Evolutionary conservation across 106 monocot species (phyloP), one percentile per base, ranked within the genome.

Genomic region (Alisma plantagoaquatica): DNA sequence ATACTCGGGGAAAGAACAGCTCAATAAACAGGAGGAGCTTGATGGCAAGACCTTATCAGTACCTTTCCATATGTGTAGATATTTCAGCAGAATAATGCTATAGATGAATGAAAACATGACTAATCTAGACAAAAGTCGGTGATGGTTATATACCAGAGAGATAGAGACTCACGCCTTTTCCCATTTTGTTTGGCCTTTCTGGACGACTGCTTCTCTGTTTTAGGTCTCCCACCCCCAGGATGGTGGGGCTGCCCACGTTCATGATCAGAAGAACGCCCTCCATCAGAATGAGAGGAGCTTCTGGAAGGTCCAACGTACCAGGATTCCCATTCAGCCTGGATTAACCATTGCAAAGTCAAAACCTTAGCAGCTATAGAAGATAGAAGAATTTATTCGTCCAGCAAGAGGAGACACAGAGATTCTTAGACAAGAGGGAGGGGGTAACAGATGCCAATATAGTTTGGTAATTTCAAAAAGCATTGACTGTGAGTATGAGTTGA

Each of bases 111-210:
- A 8, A 8, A 38, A 8, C 35, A 6, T 8, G 9, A 14, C 35
- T 14, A 38, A 6, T 38, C 35, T 8, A 38, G 6, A 6, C 7
- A 1, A 17, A 46, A 46, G 21, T 17, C 7, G 21, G 18, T 46
- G 21, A 19, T 46, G 21, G 14, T 17, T 17, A 17, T 46, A 7
- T 19, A 12, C 16, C 10, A 46, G 10, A 2, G 16, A 54, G 52
- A 43, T 28, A 47, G n/a, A 23, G 38, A 58, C 77, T 68, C 57
- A 77, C 77, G 20, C 29, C 69, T 78, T 22, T 50, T 64, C 46
- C 33, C 45, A 43, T 32, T 9, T 41, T 30, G 10, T 46, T 29
- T 42, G 16, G 53, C 48, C 24, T 73, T 68, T 27, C 51, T 27
- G 26, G 23, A 41, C 20, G 71, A 77, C 38, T 43, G 30, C 49